Conservation (phyloP, 805 yeast genomes). For the Metschnikowia peoriensis region DNA sequence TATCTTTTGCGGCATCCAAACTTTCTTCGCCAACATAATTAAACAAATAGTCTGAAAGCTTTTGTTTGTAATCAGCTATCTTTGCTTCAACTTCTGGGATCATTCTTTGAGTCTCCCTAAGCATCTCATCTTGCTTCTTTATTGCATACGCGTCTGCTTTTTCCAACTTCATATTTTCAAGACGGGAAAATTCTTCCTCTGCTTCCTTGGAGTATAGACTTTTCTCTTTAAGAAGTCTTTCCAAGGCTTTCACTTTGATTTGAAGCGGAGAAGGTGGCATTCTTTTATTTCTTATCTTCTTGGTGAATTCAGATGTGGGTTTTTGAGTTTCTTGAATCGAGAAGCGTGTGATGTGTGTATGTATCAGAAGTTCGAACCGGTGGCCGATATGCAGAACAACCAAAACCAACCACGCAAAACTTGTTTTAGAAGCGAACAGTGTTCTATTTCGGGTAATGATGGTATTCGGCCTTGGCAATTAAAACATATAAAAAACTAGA, state of each 20-base stretch:
- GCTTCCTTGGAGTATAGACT: constrained; percentile 58
- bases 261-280: constrained; percentile 73
- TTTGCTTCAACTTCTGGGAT: constrained; percentile 24
- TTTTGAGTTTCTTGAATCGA: too few species aligned
- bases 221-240: constrained; percentile 68
- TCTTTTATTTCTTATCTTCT: not conserved
- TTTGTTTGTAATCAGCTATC: constrained; percentile 31
- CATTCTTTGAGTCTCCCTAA: constrained; percentile 40
- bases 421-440: too few species aligned
- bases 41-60: constrained; percentile 40
- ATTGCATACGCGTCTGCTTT: constrained; percentile 60
- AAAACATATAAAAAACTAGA: too few species aligned
- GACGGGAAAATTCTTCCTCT: constrained; percentile 47
- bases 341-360: not conserved
- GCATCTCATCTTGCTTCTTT: constrained; percentile 44
- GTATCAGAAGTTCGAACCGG: not conserved
- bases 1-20: constrained; percentile 24
- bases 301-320: not conserved
- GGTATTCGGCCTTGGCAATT: too few species aligned
- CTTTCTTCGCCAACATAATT: constrained; percentile 36
- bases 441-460: too few species aligned
- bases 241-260: constrained; percentile 68
- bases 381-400: not conserved
- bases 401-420: too few species aligned
- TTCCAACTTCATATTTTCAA: constrained; percentile 46